Evolutionary conservation across 2,329 filamentous ascomycete genomes (phyloP), one percentile per base, ranked within the genome.

Genomic region (Aspergillus sp.): DNA sequence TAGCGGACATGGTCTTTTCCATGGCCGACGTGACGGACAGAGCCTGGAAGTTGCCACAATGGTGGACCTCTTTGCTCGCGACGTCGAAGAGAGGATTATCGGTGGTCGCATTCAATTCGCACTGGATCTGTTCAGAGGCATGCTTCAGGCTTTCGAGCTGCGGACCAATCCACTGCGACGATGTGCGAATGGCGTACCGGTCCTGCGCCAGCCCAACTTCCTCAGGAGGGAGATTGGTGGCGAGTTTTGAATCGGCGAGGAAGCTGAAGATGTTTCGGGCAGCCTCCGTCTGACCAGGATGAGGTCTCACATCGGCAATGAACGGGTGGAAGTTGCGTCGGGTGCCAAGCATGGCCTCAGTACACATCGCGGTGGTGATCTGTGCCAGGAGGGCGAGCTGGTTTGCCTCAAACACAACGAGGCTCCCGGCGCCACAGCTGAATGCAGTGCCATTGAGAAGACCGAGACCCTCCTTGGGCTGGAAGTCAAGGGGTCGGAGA

Each of bases 1-100:
- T 59, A 0, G 70, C 73, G 4, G 70, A 67, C 4, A 80, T 75
- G 0, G 73, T 72, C 68, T 86, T 87, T 56, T 87, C 85, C 76
- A 83, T 83, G 1, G 84, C 83, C 0, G 83, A 83, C 0, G 85
- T 87, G 24, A 88, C 71, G 1, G 78, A 73, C 6, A 73, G 73
- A 1, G 84, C 86, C 65, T 88, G 85, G 65, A 89, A 89, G 62
- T 89, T 89, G 20, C 83, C 84, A 2, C 85, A 84, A 47, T 84
- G 80, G 53, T 83, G 77, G 20, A 86, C 70, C 9, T 72, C 65
- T 4, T 63, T 66, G 4, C 56, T 59, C 0, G 54, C 57, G 0
- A 69, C 60, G 53, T 87, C 79, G 11, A 88, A 74, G 8, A 89
- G 67, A 0, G 82, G 85, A 62, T 88, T 89, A 60, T 88, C 86